A percentile compares a stretch with the other conserved stretches of the same genome.
These are phyloP conservation scores for Lipomyces sp. DNA, from an alignment of 805 yeast genomes.

Conservation along the genomic window DNA sequence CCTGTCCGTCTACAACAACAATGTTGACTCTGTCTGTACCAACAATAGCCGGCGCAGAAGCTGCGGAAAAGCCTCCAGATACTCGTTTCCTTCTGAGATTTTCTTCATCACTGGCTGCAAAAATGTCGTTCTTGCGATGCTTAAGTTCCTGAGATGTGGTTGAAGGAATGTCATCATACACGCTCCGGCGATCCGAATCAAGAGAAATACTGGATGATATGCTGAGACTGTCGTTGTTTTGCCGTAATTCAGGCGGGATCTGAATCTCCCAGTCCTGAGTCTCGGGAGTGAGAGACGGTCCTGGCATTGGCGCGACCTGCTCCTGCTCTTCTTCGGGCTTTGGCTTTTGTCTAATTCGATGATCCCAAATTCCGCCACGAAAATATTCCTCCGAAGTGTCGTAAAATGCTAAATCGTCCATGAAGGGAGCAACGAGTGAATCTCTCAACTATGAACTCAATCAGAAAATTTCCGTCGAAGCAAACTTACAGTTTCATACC, in stretches of 20 bases:
- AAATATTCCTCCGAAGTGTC: constrained; percentile 69
- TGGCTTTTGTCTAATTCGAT: background rate
- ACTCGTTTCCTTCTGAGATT: constrained; percentile 22
- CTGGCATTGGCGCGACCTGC: constrained; percentile 6
- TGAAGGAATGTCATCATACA: constrained; percentile 23
- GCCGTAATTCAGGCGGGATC: constrained; percentile 14
- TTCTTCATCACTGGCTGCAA: constrained; percentile 12
- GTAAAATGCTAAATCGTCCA: constrained; percentile 84
- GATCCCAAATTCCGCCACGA: constrained; percentile 93
- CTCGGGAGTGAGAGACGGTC: constrained; percentile 1
- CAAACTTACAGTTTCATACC: constrained; percentile 46
- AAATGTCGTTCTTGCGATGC: constrained; percentile 10
- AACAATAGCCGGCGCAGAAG: constrained; percentile 35
- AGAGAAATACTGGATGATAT: constrained; percentile 28
- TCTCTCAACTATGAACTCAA: constrained; percentile 48
- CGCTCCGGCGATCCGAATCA: constrained; percentile 28
- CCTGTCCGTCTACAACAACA: constrained; percentile 35
- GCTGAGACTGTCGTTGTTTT: constrained; percentile 28
- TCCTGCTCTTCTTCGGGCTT: background rate
- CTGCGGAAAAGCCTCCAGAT: constrained; percentile 18
- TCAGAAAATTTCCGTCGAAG: background rate
- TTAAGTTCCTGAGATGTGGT: constrained; percentile 14
- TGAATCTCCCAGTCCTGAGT: constrained; percentile 11
- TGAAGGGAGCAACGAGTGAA: constrained; percentile 79
- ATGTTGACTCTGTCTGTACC: constrained; percentile 33